Percentiles rank a stretch among this genome's conserved stretches.
Evolutionary conservation across 208 protist genomes (phyloP).

Genomic region (Crithidia acanthocephali): DNA sequence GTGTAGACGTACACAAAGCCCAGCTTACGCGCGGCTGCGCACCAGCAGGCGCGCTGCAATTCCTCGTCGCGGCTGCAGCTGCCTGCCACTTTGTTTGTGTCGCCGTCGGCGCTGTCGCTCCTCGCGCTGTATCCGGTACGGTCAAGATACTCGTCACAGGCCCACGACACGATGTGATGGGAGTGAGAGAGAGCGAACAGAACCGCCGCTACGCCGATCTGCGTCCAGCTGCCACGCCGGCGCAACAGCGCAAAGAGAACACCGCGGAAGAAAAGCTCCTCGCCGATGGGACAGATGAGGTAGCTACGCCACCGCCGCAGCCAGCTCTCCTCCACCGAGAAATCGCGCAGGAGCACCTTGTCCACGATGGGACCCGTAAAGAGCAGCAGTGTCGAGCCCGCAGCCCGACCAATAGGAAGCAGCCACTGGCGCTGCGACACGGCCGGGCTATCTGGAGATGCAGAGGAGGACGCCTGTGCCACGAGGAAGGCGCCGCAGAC

Average conservation of each 20-base stretch:
- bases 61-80: not conserved
- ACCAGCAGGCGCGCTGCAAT: constrained; percentile 30
- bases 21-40: constrained; percentile 15
- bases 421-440: not conserved
- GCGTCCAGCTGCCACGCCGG: constrained; percentile 16
- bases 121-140: not conserved
- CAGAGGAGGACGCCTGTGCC: not conserved
- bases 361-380: constrained; percentile 54
- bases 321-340: constrained; percentile 6
- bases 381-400: constrained; percentile 42
- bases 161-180: constrained; percentile 55
- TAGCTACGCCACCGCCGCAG: constrained; percentile 45
- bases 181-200: constrained; percentile 73
- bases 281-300: constrained; percentile 66
- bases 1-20: constrained; percentile 36
- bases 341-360: not conserved
- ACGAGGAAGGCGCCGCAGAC: constrained; percentile 20
- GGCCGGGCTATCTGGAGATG: not conserved
- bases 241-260: constrained; percentile 58
- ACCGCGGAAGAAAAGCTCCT: constrained; percentile 82
- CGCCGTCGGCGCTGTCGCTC: not conserved
- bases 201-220: constrained; percentile 47
- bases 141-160: constrained; percentile 37
- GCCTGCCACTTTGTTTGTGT: not conserved
- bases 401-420: constrained; percentile 10